Evolutionary conservation across 2,329 filamentous ascomycete genomes (phyloP), one percentile per base, ranked within the genome.

Genomic region (Sordariomycetes sp.): DNA sequence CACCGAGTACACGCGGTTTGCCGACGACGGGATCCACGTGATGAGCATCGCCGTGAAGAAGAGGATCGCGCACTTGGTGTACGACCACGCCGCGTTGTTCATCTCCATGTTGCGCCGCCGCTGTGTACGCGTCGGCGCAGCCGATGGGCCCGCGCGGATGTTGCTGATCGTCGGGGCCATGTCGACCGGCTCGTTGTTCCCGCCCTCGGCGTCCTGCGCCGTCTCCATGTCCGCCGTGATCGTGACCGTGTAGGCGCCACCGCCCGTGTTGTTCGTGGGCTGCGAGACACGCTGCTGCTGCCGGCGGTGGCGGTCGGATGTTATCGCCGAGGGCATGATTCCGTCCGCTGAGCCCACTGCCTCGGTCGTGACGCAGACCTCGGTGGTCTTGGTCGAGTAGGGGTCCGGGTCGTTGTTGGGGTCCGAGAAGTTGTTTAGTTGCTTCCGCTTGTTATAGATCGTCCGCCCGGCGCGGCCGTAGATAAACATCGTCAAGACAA

Each of bases 21-120:
- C 78, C 8, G 83, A 87, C 0, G 86, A 89, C 1, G 81, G 88
- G 60, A 90, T 80, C 85, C 85, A 88, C 6, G 85, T 87, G 12
- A 87, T 74, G 43, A 87, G 73, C 62, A 88, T 76, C 0, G 82
- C 83, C 0, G 79, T 72, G 68, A 87, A 87, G 74, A 87, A 87
- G 24, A 87, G 75, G 52, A 86, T 73, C 1, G 85, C 79, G 35
- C 83, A 85, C 61, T 85, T 85, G 48, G 82, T 79, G 65, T 87
- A 88, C 0, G 78, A 77, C 79, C 80, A 83, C 1, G 82, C 80
- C 0, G 83, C 83, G 28, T 75, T 80, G 63, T 78, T 81, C 22
- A 78, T 73, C 58, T 79, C 78, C 60, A 75, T 70, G 20, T 70
- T 67, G 59, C 54, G 68, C 61, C 58, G 67, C 18, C 62, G 59